A percentile compares a stretch with the other conserved stretches of the same genome.
phyloP scores from a whole-genome alignment of 2,329 filamentous ascomycete species.

The Aureobasidium namibiae region DNA sequence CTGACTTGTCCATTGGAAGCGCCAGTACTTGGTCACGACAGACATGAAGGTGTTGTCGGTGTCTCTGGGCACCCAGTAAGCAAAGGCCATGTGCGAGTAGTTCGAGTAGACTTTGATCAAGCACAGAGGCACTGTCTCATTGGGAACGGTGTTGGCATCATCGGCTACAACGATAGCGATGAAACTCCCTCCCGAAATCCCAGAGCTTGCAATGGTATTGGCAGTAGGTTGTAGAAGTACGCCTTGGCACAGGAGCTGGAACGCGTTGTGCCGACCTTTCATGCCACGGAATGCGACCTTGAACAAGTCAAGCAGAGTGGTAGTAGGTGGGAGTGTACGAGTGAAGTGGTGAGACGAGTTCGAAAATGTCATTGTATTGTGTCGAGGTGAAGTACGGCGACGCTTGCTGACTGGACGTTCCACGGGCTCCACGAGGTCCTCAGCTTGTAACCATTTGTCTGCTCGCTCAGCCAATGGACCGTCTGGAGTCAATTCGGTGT shows the following conservation, averaged over 20 bases:
- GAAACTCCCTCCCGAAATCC: slow-evolving; percentile 12
- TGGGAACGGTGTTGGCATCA: slow-evolving; percentile 7
- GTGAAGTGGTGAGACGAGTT: slow-evolving; percentile 17
- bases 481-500: slow-evolving; percentile 20
- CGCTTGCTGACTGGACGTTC: not conserved
- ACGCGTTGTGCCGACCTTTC: slow-evolving; percentile 19
- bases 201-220: not conserved
- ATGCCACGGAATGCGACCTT: slow-evolving; percentile 23
- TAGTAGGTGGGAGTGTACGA: not conserved
- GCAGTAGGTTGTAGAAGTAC: not conserved
- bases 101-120: slow-evolving; percentile 18
- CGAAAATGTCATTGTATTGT: slow-evolving; percentile 15
- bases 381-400: not conserved
- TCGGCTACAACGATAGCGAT: slow-evolving; percentile 16
- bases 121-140: not conserved
- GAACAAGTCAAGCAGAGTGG: slow-evolving; percentile 20
- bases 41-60: slow-evolving; percentile 17
- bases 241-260: slow-evolving; percentile 19
- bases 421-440: slow-evolving; percentile 6
- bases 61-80: slow-evolving; percentile 21
- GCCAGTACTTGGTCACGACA: slow-evolving; percentile 23
- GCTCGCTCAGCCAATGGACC: slow-evolving; percentile 18
- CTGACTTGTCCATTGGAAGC: not conserved
- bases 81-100: slow-evolving; percentile 10
- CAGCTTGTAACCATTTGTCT: slow-evolving; percentile 19